Conservation (phyloP, 768 basidiomycete species). For the Punctularia strigosozonata region DNA sequence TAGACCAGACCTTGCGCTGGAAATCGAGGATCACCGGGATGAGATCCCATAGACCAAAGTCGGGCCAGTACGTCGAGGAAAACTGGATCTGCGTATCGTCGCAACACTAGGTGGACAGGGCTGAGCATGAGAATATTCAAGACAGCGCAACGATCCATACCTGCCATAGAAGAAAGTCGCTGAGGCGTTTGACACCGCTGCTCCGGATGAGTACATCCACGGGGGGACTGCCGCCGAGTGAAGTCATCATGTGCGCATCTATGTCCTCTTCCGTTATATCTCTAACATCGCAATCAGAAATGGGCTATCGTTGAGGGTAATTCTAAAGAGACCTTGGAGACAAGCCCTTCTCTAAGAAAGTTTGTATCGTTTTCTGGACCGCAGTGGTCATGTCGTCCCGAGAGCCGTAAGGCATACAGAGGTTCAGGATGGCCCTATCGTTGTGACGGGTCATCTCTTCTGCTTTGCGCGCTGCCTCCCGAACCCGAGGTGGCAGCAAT, state of each 20-base stretch:
- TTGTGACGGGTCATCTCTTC: conserved; percentile 71
- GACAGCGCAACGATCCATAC: conserved; percentile 22
- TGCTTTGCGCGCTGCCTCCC: conserved; percentile 53
- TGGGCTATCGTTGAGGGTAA: not conserved
- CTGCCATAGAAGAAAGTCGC: conserved; percentile 95
- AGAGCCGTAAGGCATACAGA: conserved; percentile 89
- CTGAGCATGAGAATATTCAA: conserved; percentile 4
- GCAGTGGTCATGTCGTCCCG: conserved; percentile 86
- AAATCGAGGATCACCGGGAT: conserved; percentile 81
- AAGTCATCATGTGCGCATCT: conserved; percentile 54
- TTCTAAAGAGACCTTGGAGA: conserved; percentile 1
- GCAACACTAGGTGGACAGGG: conserved; percentile 40
- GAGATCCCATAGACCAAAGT: conserved; percentile 81
- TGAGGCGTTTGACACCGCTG: conserved; percentile 79
- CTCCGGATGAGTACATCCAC: conserved; percentile 87
- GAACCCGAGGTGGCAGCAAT: conserved; percentile 73
- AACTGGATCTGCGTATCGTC: conserved; percentile 86
- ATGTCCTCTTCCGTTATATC: conserved; percentile 59
- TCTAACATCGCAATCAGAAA: conserved; percentile 12
- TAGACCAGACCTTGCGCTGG: conserved; percentile 68
- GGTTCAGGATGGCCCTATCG: conserved; percentile 65
- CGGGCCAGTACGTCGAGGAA: conserved; percentile 79
- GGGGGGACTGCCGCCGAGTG: conserved; percentile 56
- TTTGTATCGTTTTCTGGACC: conserved; percentile 40
- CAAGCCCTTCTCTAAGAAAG: conserved; percentile 21